Evolutionary conservation across 2,329 filamentous ascomycete genomes (phyloP), one percentile per base, ranked within the genome.

Genomic region (Hymenoscyphus infarciens): DNA sequence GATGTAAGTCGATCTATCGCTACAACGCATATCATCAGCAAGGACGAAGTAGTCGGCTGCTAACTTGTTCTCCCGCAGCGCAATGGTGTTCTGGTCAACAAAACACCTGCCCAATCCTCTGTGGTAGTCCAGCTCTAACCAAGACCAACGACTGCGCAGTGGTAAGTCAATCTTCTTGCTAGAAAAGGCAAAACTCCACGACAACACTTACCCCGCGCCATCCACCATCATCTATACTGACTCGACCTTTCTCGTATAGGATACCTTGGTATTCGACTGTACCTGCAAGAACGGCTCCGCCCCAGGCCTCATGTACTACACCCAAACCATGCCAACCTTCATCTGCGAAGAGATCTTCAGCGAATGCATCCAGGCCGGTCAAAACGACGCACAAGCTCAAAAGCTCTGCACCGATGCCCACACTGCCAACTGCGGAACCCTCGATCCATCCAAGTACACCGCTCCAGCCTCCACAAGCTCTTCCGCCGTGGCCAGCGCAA

Each of bases 51-150:
- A 19, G 7, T n/a, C 22, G 7, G 25, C 42, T 49, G 5, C 42
- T 49, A 5, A 52, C 11, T 7, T 31, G n/a, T 3, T 53, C 22
- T 38, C 59, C 59, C 31, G 57, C 63, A 82, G 81, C 72, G 65
- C 70, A 76, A 62, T 88, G 85, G 85, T 89, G 87, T 73, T 74
- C 75, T 60, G 83, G 79, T 66, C 78, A 88, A 76, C 75, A 76
- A 64, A 85, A 85, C 75, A 81, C 80, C 54, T 89, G 87, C 77
- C 83, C 82, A 16, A 73, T 80, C 63, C 79, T 88, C 66, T 89
- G 87, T 76, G 79, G 79, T 65, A 71, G 74, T 66, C 75, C 78
- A 39, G 4, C 25, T 27, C n/a, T 10, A 67, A 49, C 42, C n/a
- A 75, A 72, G 65, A 70, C 72, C 66, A 87, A 87, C 77, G 74